Evolutionary conservation across 495 filamentous ascomycete species (phyloP).

Genomic region (Trichoderma erinaceum): DNA sequence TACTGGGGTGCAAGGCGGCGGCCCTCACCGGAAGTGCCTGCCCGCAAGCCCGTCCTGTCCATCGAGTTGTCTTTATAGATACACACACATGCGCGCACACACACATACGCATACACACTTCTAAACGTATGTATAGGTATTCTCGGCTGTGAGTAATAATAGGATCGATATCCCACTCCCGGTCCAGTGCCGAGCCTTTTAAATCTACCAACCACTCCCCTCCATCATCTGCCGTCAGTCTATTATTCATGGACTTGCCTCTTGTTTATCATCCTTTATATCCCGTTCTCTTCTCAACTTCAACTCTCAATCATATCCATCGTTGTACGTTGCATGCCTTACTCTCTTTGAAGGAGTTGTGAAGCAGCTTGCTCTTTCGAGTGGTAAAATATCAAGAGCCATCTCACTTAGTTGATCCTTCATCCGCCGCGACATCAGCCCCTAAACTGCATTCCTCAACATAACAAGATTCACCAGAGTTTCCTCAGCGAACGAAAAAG

Average conservation of each 20-base stretch:
- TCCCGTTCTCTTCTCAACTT: not conserved
- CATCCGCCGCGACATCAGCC: not conserved
- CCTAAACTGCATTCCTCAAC: not conserved
- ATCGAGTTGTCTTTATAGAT: not conserved
- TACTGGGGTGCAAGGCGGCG: constrained; percentile 12
- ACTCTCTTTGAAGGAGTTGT: not conserved
- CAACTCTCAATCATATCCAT: not conserved
- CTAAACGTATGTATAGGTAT: not conserved
- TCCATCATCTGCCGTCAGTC: constrained; percentile 11
- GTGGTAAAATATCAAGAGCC: not conserved
- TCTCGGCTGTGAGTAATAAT: constrained; percentile 4
- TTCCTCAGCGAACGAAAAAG: constrained; percentile 8
- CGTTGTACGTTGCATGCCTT: not conserved
- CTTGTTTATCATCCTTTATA: not conserved
- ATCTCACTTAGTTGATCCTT: not conserved
- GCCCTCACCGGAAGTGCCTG: constrained; percentile 10
- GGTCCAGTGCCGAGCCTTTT: not conserved
- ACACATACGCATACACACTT: not conserved
- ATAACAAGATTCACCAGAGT: not conserved
- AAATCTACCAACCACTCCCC: constrained; percentile 12
- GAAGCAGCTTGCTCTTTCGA: not conserved
- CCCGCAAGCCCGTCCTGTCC: not conserved
- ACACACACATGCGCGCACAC: not conserved
- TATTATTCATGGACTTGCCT: not conserved
- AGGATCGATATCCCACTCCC: constrained; percentile 14